These are phyloP conservation scores for Jamesozyma lodderae DNA, from an alignment of 805 yeast species.

Conservation along the genomic window DNA sequence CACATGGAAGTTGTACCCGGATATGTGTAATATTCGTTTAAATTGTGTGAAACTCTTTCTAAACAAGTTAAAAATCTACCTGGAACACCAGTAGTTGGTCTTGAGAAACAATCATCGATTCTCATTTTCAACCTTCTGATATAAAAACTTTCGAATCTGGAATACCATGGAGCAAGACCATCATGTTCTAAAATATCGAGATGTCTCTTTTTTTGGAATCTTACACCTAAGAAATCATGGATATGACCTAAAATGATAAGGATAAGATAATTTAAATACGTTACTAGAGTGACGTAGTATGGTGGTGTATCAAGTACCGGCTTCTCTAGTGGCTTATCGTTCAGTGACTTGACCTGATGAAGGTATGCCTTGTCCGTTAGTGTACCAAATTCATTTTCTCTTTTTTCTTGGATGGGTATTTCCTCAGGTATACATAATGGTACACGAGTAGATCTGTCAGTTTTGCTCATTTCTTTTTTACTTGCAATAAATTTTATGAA, in stretches of 20 bases:
- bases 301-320: constrained; percentile 79
- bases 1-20: constrained; percentile 72
- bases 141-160: constrained; percentile 88
- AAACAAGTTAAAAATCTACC: constrained; percentile 82
- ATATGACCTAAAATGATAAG: constrained; percentile 84
- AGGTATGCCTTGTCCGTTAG: constrained; percentile 57
- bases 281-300: constrained; percentile 63
- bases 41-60: constrained; percentile 64
- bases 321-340: constrained; percentile 46
- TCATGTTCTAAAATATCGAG: constrained; percentile 61
- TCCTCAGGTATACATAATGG: constrained; percentile 31
- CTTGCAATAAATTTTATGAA: no score
- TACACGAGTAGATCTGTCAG: constrained; percentile 12
- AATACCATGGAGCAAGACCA: constrained; percentile 94
- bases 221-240: constrained; percentile 77
- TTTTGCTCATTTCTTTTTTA: background rate
- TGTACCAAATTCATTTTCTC: constrained; percentile 65
- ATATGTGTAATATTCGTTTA: constrained; percentile 56
- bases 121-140: constrained; percentile 85
- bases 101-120: constrained; percentile 88
- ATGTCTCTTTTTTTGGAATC: constrained; percentile 58
- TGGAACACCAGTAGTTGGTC: constrained; percentile 96
- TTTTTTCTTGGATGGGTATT: constrained; percentile 31
- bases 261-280: constrained; percentile 77
- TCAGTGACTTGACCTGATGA: constrained; percentile 50